These are phyloP conservation scores for Aspergillus pseudoglaucus DNA, from an alignment of 2,329 filamentous ascomycete genomes.

Conservation along the genomic window DNA sequence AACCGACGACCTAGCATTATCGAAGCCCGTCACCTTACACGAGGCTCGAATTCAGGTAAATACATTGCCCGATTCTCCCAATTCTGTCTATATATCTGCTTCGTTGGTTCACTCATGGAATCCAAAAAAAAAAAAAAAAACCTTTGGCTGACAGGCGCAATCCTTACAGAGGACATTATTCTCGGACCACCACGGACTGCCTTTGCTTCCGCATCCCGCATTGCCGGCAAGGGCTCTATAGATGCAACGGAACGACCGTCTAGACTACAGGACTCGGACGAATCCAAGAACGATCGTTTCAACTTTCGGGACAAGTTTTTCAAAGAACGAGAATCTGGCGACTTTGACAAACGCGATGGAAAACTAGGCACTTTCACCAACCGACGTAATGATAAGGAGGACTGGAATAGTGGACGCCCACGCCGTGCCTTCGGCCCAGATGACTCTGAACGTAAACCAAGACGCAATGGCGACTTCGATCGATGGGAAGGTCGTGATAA, in stretches of 20 bases:
- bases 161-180: constrained; percentile 67
- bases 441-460: constrained; percentile 34
- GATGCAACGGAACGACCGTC: constrained; percentile 40
- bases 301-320: constrained; percentile 48
- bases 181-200: constrained; percentile 77
- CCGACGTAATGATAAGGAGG: constrained; percentile 36
- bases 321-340: constrained; percentile 30
- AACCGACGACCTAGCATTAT: constrained; percentile 37
- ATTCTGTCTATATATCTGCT: background rate
- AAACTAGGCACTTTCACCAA: constrained; percentile 25
- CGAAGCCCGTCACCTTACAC: constrained; percentile 39
- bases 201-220: constrained; percentile 69
- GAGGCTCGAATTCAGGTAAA: constrained; percentile 44
- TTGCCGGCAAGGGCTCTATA: constrained; percentile 39
- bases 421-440: constrained; percentile 37
- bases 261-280: constrained; percentile 50
- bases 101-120: too few species aligned
- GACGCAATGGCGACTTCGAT: constrained; percentile 39
- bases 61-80: constrained; percentile 19
- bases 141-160: constrained; percentile 11
- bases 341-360: constrained; percentile 33
- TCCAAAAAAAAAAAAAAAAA: background rate
- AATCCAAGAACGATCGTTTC: constrained; percentile 55
- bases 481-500: constrained; percentile 37
- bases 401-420: constrained; percentile 35